A percentile compares a stretch with the other conserved stretches of the same genome.
phyloP scores from a whole-genome alignment of 371 early-diverging fungal species.

The Batkoa obscura region DNA sequence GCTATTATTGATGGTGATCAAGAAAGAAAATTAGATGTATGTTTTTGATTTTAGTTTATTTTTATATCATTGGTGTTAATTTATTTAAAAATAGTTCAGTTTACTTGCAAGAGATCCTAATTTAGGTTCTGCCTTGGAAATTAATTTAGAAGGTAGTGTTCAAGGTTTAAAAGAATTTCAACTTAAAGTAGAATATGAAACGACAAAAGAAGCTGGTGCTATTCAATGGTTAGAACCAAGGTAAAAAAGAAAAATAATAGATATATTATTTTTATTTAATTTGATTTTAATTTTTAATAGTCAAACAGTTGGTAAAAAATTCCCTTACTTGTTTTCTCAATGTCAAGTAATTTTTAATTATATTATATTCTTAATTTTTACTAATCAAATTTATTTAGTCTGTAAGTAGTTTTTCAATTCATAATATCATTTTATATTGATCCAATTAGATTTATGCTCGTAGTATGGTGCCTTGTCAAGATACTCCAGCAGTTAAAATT shows the following conservation, averaged over 20 bases:
- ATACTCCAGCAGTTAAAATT: constrained; percentile 81
- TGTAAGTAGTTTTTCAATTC: not conserved
- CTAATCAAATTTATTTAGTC: not conserved
- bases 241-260: constrained; percentile 14
- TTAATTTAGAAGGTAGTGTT: constrained; percentile 28
- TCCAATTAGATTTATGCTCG: constrained; percentile 75
- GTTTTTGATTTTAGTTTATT: not conserved
- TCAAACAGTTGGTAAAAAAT: constrained; percentile 84
- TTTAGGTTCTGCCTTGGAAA: constrained; percentile 57
- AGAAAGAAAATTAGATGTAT: constrained; percentile 21
- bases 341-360: constrained; percentile 50
- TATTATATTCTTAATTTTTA: not conserved
- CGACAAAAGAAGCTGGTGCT: constrained; percentile 65
- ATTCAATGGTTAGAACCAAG: constrained; percentile 79
- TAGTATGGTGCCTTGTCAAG: constrained; percentile 76
- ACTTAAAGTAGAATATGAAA: constrained; percentile 51
- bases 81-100: not conserved
- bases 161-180: constrained; percentile 21
- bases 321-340: constrained; percentile 91
- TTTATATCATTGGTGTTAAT: not conserved
- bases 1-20: constrained; percentile 14
- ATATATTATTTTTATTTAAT: not conserved
- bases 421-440: not conserved
- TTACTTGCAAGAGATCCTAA: constrained; percentile 20
- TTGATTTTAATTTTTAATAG: constrained; percentile 12